Base-by-base conservation (phyloP, 139 green algal species). In the Asterochloris erici region DNA sequence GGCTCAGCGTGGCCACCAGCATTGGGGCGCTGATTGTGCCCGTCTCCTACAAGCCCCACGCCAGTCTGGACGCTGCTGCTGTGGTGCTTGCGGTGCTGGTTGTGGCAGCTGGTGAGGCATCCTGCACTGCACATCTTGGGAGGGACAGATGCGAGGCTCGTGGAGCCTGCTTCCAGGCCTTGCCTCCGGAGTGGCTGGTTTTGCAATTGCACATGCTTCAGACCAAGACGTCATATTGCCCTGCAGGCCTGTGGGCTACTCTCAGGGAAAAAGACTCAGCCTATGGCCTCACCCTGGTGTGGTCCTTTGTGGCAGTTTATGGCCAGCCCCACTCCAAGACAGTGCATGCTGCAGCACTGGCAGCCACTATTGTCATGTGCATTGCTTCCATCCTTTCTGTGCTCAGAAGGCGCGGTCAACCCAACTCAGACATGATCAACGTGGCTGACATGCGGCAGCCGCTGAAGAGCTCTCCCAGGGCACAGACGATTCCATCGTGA, bases 201-300 rank as follows among this genome's bases (percentile, higher is more conserved):
- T 6, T 10, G 38, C n/a, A 6, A 54, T 6, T 6, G 38, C 38
- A 10, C 38, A 54, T 54, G 38, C 2, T 54, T 54, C 38, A 54
- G 38, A 54, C 38, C 38, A 10, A n/a, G 38, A 54, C 38, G 6
- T 54, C 38, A 54, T 54, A 54, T 6, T 54, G 38, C 38, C 38
- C 14, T 68, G 70, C 82, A 85, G 82, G 82, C 11, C 23, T 81
- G 27, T 14, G 73, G n/a, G 54, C 64, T 17, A 38, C 82, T 68
- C 76, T 82, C 12, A 74, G 64, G 26, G 64, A 85, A n/a, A 75
- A 78, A 24, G 87, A 90, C 68, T 68, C 83, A 27, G 87, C 84
- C 9, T 95, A 91, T 78, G 89, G 87, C 38, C 64, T 92, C 21
- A 93, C 91, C 0, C 86, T 95, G 12, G 71, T 92, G 9, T 93